Evolutionary conservation across 2,329 filamentous ascomycete genomes (phyloP), one percentile per base, ranked within the genome.

Genomic region (Cercospora nicotianae): DNA sequence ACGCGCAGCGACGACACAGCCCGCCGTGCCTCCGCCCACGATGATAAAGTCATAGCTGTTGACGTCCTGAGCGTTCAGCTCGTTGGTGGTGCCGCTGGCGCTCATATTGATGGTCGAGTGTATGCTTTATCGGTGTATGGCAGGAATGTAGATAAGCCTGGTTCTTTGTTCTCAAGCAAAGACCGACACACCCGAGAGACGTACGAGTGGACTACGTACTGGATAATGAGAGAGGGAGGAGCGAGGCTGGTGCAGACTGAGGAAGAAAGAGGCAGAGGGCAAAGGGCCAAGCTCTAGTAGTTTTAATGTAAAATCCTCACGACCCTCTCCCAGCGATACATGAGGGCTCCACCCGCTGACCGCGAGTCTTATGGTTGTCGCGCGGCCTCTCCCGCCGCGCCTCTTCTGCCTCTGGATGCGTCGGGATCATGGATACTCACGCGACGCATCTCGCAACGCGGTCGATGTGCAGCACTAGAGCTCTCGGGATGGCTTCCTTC

Each of bases 11-110:
- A 95, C 87, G 69, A 95, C 92, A 82, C 92, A 95, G 80, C 92
- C 92, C 59, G 92, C 92, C 60, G 92, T 95, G 77, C 92, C 92
- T 71, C 92, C 92, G 72, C 92, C 92, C 61, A 95, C 90, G 74
- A 95, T 88, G 79, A 95, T 86, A 83, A 94, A 95, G 86, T 95
- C 92, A 81, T 89, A 95, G 82, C 84, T 85, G 80, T 89, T 84
- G 76, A 85, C 84, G 73, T 90, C 88, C 76, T 86, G 82, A 70
- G 86, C 79, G 59, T 90, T 85, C 71, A 94, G 84, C 67, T 88
- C 83, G 72, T 86, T 88, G 71, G 90, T 94, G 63, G 90, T 91
- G 85, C 89, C 89, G 72, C 73, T 85, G 79, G 67, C 67, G 53
- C 57, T 63, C 63, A 65, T 67, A 23, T 51, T 61, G 64, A 26